Base-by-base conservation (phyloP, 75 land plant genomes). In the Ceratopteris richardii region DNA sequence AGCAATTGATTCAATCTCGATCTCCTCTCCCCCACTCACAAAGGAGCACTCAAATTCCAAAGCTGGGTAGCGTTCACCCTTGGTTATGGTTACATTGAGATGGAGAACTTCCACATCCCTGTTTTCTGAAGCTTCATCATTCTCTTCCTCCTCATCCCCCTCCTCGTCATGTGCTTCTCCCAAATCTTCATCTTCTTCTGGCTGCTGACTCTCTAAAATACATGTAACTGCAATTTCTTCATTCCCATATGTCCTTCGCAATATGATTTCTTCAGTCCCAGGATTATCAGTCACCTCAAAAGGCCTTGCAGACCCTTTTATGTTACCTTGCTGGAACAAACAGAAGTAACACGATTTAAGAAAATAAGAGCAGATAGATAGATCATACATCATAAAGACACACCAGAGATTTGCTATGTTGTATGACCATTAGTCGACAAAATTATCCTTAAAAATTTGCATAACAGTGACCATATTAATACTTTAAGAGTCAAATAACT, bases 211-310 rank as follows among this genome's bases (percentile, higher is more conserved):
- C 27, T 52, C 70, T 44, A 64, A 10, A 12, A 23, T 37, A 31
- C 60, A 56, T 41, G 71, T 55, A 2, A 73, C 29, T 17, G 70
- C 51, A 26, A 73, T 66, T 26, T 73, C 64, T 52, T 73, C 76
- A n/a, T 58, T 30, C 25, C 66, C 66, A 44, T 58, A 66, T 10
- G 64, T 28, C 30, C 76, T 59, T 29, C 59, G 54, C 47, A 73
- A 31, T 0, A 47, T 60, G 36, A 73, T 64, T 41, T 73, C 76
- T 51, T 44, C 28, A 17, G 43, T 60, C 22, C 76, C 76, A 1
- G 64, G 56, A 30, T 66, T 61, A 51, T 66, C 66, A 16, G 51
- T 48, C 31, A 73, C 12, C 50, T 61, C 68, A 39, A 53, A 73
- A 51, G 76, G 76, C 5, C 50, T 39, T 0, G 76, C 64, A 24